Conservation (phyloP, 305 asterid genomes). For the Solanum chacoense region DNA sequence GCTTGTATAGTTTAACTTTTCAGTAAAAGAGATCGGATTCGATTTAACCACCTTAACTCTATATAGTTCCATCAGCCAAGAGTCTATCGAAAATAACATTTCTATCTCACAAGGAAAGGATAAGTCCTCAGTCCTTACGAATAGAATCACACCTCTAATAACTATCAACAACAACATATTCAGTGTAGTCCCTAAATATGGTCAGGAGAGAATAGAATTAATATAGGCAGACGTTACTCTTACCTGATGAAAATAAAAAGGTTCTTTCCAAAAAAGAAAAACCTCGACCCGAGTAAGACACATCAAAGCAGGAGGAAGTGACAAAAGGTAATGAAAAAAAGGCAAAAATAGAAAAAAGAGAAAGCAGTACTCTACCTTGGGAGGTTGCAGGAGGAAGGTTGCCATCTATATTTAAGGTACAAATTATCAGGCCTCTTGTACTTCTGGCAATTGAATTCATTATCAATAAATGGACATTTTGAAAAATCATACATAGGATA, state of each 20-base stretch:
- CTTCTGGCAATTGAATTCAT: conserved; percentile 65
- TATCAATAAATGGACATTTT: conserved; percentile 68
- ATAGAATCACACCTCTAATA: not conserved
- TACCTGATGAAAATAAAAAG: not conserved
- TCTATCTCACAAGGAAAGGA: not conserved
- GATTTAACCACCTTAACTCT: not conserved
- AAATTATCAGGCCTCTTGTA: conserved; percentile 60
- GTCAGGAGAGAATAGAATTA: not conserved
- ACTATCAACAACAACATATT: not conserved
- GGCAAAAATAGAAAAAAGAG: not conserved
- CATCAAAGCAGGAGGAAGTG: not conserved
- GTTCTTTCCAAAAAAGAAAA: not conserved
- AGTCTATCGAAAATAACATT: not conserved
- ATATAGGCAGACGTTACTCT: not conserved
- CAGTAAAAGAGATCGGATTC: not conserved
- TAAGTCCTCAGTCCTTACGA: not conserved
- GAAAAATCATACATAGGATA: conserved; percentile 77
- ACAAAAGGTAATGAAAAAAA: not conserved
- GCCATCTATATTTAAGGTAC: conserved; percentile 86
- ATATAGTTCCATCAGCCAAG: not conserved
- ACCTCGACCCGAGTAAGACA: not conserved
- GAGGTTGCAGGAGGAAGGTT: conserved; percentile 68
- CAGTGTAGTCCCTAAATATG: not conserved
- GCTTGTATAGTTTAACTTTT: not conserved
- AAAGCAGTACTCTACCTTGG: conserved; percentile 42